These are phyloP conservation scores for Xerocomus amazonicus DNA, from an alignment of 1,284 basidiomycete genomes.

Conservation along the genomic window DNA sequence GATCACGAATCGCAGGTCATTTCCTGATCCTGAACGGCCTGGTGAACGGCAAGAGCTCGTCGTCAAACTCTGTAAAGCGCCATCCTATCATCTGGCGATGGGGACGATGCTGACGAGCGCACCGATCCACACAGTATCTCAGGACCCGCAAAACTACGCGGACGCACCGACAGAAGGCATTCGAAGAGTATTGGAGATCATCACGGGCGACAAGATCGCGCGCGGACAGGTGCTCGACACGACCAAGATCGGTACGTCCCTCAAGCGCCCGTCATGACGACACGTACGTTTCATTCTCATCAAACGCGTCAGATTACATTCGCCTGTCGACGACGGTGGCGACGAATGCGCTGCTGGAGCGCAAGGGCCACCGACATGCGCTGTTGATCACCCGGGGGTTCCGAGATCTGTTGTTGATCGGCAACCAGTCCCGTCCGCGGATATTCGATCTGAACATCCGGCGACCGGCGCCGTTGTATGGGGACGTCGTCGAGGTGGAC, in stretches of 20 bases:
- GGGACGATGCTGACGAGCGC: not conserved
- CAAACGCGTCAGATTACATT: slow-evolving; percentile 70
- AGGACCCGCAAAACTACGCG: slow-evolving; percentile 81
- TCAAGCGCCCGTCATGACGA: no score
- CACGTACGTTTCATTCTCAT: no score
- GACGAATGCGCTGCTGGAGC: slow-evolving; percentile 93
- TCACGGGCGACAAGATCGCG: slow-evolving; percentile 65
- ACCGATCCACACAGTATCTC: slow-evolving; percentile 57
- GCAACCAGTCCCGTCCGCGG: slow-evolving; percentile 88
- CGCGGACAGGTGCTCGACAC: slow-evolving; percentile 70
- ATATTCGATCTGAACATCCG: slow-evolving; percentile 89
- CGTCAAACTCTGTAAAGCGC: slow-evolving; percentile 75
- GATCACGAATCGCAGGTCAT: slow-evolving; percentile 48
- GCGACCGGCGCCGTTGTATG: slow-evolving; percentile 78
- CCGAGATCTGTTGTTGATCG: slow-evolving; percentile 86
- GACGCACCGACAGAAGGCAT: slow-evolving; percentile 97
- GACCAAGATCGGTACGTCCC: slow-evolving; percentile 71
- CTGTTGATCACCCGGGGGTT: slow-evolving; percentile 92
- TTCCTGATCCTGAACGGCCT: slow-evolving; percentile 62
- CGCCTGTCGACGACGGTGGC: slow-evolving; percentile 93
- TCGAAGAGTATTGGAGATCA: slow-evolving; percentile 81
- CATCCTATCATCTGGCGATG: not conserved
- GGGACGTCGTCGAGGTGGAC: slow-evolving; percentile 82
- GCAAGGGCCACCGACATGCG: slow-evolving; percentile 90
- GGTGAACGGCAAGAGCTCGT: slow-evolving; percentile 68